These are phyloP conservation scores for Phytopythium montanum DNA, from an alignment of 352 stramenopile species.

Conservation along the genomic window DNA sequence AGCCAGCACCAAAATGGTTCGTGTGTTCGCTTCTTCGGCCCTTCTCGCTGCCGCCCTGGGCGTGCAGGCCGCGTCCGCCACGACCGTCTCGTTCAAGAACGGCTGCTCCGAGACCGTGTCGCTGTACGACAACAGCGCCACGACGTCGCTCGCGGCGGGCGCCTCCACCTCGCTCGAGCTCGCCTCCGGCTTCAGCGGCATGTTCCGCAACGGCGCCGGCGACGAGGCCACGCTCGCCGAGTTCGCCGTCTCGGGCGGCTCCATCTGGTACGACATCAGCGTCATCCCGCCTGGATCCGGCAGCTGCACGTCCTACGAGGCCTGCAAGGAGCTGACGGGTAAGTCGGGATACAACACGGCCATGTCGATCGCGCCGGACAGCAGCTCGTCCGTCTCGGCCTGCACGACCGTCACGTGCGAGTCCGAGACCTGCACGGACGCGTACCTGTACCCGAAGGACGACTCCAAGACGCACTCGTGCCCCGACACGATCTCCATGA, in stretches of 20 bases:
- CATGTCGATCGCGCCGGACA: constrained; percentile 33
- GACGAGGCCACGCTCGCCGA: constrained; percentile 48
- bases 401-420: constrained; percentile 28
- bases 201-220: constrained; percentile 56
- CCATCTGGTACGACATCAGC: constrained; percentile 58
- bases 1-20: constrained; percentile 23
- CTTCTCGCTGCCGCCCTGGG: constrained; percentile 26
- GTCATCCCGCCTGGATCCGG: constrained; percentile 46
- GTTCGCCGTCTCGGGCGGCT: constrained; percentile 32
- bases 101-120: constrained; percentile 41
- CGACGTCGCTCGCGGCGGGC: constrained; percentile 31
- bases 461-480: constrained; percentile 51
- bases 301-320: constrained; percentile 35
- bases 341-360: constrained; percentile 55
- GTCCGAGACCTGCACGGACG: constrained; percentile 27
- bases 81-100: constrained; percentile 51
- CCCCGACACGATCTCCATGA: constrained; percentile 26
- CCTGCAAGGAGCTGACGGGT: constrained; percentile 40
- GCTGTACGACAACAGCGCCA: constrained; percentile 53
- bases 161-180: constrained; percentile 33
- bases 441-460: constrained; percentile 47
- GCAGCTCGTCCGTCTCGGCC: constrained; percentile 14
- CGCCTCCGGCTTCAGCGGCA: constrained; percentile 37
- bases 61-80: constrained; percentile 24
- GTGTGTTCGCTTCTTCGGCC: constrained; percentile 30